phyloP scores from a whole-genome alignment of 495 filamentous ascomycete genomes.

The Aspergillus ostianus region DNA sequence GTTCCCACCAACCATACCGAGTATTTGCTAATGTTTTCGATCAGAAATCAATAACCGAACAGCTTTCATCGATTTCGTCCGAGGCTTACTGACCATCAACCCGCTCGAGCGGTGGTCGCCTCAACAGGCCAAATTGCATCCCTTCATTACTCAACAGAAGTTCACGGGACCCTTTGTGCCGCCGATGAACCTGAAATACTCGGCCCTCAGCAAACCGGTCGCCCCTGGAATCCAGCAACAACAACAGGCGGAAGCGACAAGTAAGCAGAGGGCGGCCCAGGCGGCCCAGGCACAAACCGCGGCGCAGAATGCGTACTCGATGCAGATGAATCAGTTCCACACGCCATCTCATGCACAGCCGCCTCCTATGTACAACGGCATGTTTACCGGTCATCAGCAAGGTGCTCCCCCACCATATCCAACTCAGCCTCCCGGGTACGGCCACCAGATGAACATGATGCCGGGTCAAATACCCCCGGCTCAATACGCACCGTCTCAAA shows the following conservation, averaged over 20 bases:
- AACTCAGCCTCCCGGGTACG: slow-evolving; percentile 63
- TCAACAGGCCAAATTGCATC: slow-evolving; percentile 94
- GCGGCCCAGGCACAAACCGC: slow-evolving; percentile 62
- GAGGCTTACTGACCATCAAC: slow-evolving; percentile 90
- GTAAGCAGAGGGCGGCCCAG: slow-evolving; percentile 75
- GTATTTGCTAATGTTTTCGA: slow-evolving; percentile 23
- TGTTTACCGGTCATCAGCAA: slow-evolving; percentile 73
- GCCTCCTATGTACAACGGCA: slow-evolving; percentile 74
- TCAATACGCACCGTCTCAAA: slow-evolving; percentile 67
- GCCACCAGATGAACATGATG: slow-evolving; percentile 73
- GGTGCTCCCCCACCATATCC: slow-evolving; percentile 85
- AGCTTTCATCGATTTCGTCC: slow-evolving; percentile 99
- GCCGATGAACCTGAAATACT: slow-evolving; percentile 93
- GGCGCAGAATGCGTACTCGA: slow-evolving; percentile 50
- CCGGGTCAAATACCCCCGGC: slow-evolving; percentile 66
- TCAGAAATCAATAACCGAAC: slow-evolving; percentile 96
- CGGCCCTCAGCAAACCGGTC: slow-evolving; percentile 76
- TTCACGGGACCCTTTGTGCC: slow-evolving; percentile 94
- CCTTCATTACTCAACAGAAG: slow-evolving; percentile 98
- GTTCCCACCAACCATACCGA: background rate
- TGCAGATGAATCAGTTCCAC: slow-evolving; percentile 61
- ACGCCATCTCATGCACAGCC: slow-evolving; percentile 47
- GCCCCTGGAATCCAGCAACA: slow-evolving; percentile 98
- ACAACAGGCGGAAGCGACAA: slow-evolving; percentile 86
- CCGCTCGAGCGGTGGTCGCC: slow-evolving; percentile 97